These are phyloP conservation scores for Tetradesmus obliquus DNA, from an alignment of 139 green algal species.

Conservation along the genomic window DNA sequence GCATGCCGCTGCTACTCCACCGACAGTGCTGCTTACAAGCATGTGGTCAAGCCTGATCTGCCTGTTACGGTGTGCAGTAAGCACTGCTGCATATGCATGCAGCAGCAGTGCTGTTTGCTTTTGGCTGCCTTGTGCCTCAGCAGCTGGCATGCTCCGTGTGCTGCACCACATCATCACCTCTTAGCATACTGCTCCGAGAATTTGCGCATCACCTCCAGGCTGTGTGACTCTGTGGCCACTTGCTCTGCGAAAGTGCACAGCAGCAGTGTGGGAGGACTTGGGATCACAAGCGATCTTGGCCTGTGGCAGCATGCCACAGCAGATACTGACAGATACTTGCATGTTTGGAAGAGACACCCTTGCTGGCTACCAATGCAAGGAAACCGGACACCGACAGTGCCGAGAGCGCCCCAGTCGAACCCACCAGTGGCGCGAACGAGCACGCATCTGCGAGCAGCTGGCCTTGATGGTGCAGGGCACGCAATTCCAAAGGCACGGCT, in stretches of 20 bases:
- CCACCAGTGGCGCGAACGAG: neutral
- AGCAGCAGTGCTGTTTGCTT: neutral
- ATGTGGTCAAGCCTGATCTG: neutral
- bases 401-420: neutral
- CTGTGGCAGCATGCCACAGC: neutral
- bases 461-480: neutral
- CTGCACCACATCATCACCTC: conserved; percentile 58
- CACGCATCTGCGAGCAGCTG: neutral
- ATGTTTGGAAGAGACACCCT: neutral
- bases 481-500: neutral
- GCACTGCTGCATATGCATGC: neutral
- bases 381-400: neutral
- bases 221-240: conserved; percentile 57
- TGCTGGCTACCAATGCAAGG: neutral
- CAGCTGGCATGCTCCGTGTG: neutral
- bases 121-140: neutral
- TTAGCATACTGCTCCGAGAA: conserved; percentile 99
- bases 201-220: conserved; percentile 97
- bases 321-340: neutral
- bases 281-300: neutral
- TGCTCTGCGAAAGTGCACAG: conserved; percentile 24
- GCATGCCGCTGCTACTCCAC: neutral
- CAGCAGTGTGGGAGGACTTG: neutral
- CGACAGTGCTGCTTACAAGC: neutral
- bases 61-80: neutral